phyloP scores from a whole-genome alignment of 495 filamentous ascomycete genomes.

The Venustampulla echinocandica region DNA sequence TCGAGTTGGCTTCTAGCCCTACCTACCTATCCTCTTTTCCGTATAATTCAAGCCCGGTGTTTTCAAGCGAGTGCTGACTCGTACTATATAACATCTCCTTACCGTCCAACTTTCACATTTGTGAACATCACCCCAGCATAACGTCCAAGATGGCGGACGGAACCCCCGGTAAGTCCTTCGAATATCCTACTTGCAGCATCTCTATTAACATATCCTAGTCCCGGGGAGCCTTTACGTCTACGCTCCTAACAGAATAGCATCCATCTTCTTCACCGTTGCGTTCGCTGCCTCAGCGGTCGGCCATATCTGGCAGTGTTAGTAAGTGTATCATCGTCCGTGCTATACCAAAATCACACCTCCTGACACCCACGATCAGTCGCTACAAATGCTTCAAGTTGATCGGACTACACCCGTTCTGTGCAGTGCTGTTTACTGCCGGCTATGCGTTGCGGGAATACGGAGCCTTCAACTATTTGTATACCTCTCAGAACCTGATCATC shows the following conservation, averaged over 20 bases:
- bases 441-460: constrained; percentile 48
- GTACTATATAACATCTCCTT: too few relatives aligned
- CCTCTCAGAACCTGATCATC: constrained; percentile 39
- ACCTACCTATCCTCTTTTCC: too few relatives aligned
- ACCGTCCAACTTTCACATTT: too few relatives aligned
- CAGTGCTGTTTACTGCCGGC: constrained; percentile 38
- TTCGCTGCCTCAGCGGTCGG: constrained; percentile 48
- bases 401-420: constrained; percentile 41
- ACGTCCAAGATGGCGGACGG: too few relatives aligned
- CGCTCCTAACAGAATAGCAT: constrained; percentile 62
- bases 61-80: too few relatives aligned
- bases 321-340: constrained; percentile 16
- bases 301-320: constrained; percentile 57
- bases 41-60: too few relatives aligned
- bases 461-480: constrained; percentile 54
- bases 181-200: too few relatives aligned
- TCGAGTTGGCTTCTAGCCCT: too few relatives aligned
- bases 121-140: too few relatives aligned
- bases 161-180: too few relatives aligned
- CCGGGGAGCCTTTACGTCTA: constrained; percentile 59
- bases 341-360: not conserved
- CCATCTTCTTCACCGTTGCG: constrained; percentile 55
- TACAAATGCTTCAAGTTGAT: constrained; percentile 43
- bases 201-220: too few relatives aligned
- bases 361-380: constrained; percentile 20